phyloP scores from a whole-genome alignment of 495 filamentous ascomycete species.

The Xylaria telfairii region DNA sequence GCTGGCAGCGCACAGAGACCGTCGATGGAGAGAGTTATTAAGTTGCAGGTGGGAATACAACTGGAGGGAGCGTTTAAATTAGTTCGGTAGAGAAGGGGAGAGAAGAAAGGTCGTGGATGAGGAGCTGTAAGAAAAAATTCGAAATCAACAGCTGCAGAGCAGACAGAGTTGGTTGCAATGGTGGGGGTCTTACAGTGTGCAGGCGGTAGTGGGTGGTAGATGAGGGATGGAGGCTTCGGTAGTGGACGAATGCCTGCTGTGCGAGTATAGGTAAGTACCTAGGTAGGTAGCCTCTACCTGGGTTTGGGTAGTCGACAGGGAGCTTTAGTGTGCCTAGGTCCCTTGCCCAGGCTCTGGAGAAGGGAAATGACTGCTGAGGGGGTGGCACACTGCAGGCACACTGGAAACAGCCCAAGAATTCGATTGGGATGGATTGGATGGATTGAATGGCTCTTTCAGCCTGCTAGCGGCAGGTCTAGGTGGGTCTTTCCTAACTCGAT shows the following conservation, averaged over 20 bases:
- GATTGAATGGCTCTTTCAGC: conserved; percentile 42
- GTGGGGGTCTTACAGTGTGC: conserved; percentile 2
- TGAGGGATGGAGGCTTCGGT: too few relatives aligned
- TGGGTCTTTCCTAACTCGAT: conserved; percentile 12
- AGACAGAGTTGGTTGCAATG: not conserved
- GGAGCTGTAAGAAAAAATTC: not conserved
- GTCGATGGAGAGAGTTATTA: not conserved
- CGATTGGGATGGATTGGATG: conserved; percentile 27
- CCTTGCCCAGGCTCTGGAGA: conserved; percentile 21
- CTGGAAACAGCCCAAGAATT: conserved; percentile 43
- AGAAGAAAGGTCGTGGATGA: not conserved
- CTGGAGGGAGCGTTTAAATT: not conserved
- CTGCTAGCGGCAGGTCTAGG: conserved; percentile 30
- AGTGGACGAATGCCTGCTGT: too few relatives aligned
- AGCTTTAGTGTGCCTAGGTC: too few relatives aligned
- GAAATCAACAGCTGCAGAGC: not conserved
- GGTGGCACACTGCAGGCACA: too few relatives aligned
- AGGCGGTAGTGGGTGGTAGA: too few relatives aligned
- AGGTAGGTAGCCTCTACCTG: not conserved
- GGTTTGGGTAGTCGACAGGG: too few relatives aligned
- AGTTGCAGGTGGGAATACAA: not conserved
- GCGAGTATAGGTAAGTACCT: not conserved
- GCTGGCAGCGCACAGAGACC: not conserved
- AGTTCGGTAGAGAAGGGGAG: conserved; percentile 2
- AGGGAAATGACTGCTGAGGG: conserved; percentile 29